Base-by-base conservation (phyloP, 768 basidiomycete genomes). In the Mycena galericulata region DNA sequence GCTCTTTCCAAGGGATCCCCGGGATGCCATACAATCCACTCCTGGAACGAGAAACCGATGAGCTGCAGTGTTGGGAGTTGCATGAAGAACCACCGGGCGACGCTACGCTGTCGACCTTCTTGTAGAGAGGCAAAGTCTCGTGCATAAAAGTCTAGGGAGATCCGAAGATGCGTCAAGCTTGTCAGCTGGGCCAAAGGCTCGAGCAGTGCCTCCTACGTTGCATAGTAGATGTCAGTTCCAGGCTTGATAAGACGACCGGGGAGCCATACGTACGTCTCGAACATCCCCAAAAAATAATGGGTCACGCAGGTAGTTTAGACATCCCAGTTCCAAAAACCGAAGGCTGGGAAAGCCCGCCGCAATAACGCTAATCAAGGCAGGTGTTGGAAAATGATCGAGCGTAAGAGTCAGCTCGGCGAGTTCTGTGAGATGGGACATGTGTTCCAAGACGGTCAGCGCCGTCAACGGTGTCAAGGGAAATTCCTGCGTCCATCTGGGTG, bases 341-440 rank as follows among this genome's bases (percentile, higher is more conserved):
- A 62, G 30, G 9, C 40, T 22, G 5, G 61, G 61, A 32, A 62
- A 62, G 14, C 7, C 17, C 2, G 50, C 2, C 1, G 61, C 61
- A 22, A 62, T 30, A 26, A 14, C 14, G 5, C 43, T 12, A 14
- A 62, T 62, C 3, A 62, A 34, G 1, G 5, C 3, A 5, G 49
- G 18, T 1, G 45, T 27, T 1, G 49, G 24, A 17, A 30, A 62
- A 41, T 17, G 20, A 12, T 62, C 22, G 17, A 62, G 38, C 3
- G 61, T 62, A 2, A 62, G 50, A 2, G 61, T 53, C 9, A 62
- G 30, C n/a, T 41, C 38, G 18, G 49, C 22, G 17, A 62, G 61
- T 5, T 62, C 40, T 27, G 6, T 14, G 30, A 51, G 29, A 12
- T 53, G 50, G 3, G 61, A 38, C 15, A 62, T 38, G 29, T 43